Evolutionary conservation across 2,329 filamentous ascomycete genomes (phyloP), one percentile per base, ranked within the genome.

Genomic region (Colletotrichum acutatum): DNA sequence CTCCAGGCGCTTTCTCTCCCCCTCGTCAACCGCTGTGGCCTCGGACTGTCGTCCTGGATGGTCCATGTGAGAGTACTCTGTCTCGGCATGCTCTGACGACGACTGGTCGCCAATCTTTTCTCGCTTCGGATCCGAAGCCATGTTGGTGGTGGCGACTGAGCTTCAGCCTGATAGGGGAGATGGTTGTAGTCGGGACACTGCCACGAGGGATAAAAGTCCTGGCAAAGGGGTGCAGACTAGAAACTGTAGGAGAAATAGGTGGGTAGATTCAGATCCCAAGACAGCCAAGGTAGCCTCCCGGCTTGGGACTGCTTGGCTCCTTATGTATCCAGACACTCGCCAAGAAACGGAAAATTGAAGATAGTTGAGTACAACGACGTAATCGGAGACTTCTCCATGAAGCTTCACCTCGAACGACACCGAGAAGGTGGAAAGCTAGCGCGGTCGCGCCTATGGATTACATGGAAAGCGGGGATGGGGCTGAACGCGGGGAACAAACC

Each of bases 1-100:
- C 58, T 82, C 79, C 5, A 81, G 74, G 5, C 82, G 81, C 52
- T 78, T 76, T 22, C 68, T 77, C 32, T 80, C 75, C 8, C 62
- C 78, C 54, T 79, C 78, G n/a, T 79, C 74, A 5, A 74, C 72
- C 9, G 73, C 76, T 22, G 63, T 52, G 22, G 58, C 62, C 37
- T 69, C 57, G 24, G 69, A 72, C 24, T 19, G 24, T 4, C 65
- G 52, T 32, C 56, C 63, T 3, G 69, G 65, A 5, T 69, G 52
- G 49, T 69, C 69, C 28, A 68, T 42, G 6, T 68, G 69, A 22
- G 57, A 28, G 16, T 69, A 22, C 7, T 68, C 37, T 5, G 69
- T 30, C 12, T 69, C 52, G 52, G 52, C 19, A 19, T 32, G 57
- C 32, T 63, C 69, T 32, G 68, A 56, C 11, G 37, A 63, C 4